Evolutionary conservation across 768 basidiomycete genomes (phyloP), one percentile per base, ranked within the genome.

Genomic region (Boletus eberwhitei): DNA sequence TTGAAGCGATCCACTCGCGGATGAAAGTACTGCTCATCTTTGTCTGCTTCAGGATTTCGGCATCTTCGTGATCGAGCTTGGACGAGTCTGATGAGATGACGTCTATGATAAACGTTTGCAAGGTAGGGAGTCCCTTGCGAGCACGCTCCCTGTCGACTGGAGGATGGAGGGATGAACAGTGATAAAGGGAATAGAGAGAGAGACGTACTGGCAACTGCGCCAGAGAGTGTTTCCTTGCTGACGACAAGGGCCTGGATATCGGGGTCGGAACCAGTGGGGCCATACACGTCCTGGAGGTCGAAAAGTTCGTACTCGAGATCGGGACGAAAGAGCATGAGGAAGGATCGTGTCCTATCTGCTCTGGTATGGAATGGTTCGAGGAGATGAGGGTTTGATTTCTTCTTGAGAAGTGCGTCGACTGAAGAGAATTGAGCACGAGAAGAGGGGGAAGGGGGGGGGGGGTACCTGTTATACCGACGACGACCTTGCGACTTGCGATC

Each of bases 1-100:
- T 64, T n/a, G 64, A 62, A 50, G 53, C 84, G 57, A 99, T 87
- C 93, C 94, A 96, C 59, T 87, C 78, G 40, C 97, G 78, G 60
- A 99, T 96, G 56, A 80, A 90, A 8, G 94, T 96, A 66, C 93
- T 97, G 68, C 97, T 93, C 81, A 98, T 85, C 77, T 99, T 99
- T 29, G 85, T 80, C 59, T 82, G 78, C 66, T 86, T 87, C 54
- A 95, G 70, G 65, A 79, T 71, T 52, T 85, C 82, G 17, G 82
- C 79, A 65, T 95, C 90, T 21, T 80, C 81, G 46, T 79, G 78
- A 46, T 84, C 84, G 24, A 90, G 71, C 52, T 75, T 82, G 19
- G 79, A 72, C 5, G 77, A 77, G 32, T 79, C 80, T 42, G 86
- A 71, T 0, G 89, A 91, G 55, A 98, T 93, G 59, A 98, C 93